Conservation (phyloP, 2,329 filamentous ascomycete species). For the Colletotrichum orbiculare region DNA sequence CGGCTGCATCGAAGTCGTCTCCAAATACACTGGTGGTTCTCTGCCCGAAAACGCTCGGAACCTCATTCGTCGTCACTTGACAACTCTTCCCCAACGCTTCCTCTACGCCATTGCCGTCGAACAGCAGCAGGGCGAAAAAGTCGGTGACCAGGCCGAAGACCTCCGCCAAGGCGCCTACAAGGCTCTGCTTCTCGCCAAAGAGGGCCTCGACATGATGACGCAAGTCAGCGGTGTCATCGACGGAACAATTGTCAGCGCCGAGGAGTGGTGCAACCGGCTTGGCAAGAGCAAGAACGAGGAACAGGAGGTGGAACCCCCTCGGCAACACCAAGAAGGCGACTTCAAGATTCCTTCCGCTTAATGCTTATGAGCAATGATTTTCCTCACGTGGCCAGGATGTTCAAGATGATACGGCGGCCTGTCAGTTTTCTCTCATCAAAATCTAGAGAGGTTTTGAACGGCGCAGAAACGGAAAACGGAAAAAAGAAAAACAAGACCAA, state of each 20-base stretch:
- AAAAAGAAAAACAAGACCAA: constrained; percentile 29
- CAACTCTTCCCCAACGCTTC: constrained; percentile 86
- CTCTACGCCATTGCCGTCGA: constrained; percentile 72
- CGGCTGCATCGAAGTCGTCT: constrained; percentile 85
- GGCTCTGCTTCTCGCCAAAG: constrained; percentile 86
- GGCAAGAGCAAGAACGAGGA: constrained; percentile 56
- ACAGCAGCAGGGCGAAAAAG: constrained; percentile 44
- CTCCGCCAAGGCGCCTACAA: constrained; percentile 73
- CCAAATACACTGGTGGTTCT: constrained; percentile 89
- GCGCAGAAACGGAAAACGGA: constrained; percentile 31
- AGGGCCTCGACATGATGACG: constrained; percentile 93
- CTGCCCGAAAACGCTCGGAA: constrained; percentile 88
- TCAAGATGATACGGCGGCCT: constrained; percentile 16
- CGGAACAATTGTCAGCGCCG: constrained; percentile 88
- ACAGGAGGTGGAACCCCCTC: constrained; percentile 39
- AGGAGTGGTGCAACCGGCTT: constrained; percentile 88
- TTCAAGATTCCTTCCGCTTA: constrained; percentile 40
- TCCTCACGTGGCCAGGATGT: constrained; percentile 1
- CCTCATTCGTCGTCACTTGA: constrained; percentile 85
- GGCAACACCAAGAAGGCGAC: constrained; percentile 42
- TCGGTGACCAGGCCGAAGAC: constrained; percentile 47
- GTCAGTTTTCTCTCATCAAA: constrained; percentile 13
- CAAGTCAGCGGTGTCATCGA: constrained; percentile 91
- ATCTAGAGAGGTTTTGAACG: constrained; percentile 31
- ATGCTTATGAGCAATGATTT: constrained; percentile 24